phyloP scores from a whole-genome alignment of 129 eudicot genomes.

The Helianthus tuberosus region DNA sequence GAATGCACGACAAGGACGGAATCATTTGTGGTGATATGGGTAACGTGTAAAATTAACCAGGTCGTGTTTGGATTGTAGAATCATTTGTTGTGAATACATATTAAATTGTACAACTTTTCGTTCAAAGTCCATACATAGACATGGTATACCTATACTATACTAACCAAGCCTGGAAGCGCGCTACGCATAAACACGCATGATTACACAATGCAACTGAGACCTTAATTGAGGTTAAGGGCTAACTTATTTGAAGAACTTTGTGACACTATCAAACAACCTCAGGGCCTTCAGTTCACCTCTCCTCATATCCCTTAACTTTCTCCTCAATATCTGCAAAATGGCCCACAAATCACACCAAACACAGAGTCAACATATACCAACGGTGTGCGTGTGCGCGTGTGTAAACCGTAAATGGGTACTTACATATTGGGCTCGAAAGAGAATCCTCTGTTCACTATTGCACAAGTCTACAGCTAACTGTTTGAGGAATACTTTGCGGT shows the following conservation, averaged over 20 bases:
- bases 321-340: slow-evolving; percentile 71
- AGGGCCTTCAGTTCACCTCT: slow-evolving; percentile 89
- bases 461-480: slow-evolving; percentile 94
- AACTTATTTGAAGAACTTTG: slow-evolving; percentile 67
- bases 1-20: no score
- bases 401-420: slow-evolving; percentile 11
- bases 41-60: no score
- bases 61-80: no score
- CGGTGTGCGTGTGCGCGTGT: background rate
- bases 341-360: slow-evolving; percentile 8
- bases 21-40: no score
- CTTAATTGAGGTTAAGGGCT: background rate
- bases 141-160: no score
- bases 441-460: slow-evolving; percentile 79
- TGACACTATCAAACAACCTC: slow-evolving; percentile 66
- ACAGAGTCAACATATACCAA: background rate
- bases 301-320: slow-evolving; percentile 87
- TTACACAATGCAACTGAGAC: slow-evolving; percentile 7
- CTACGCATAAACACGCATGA: background rate
- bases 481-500: slow-evolving; percentile 78
- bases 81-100: no score
- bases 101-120: no score
- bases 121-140: no score
- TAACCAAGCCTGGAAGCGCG: no score
- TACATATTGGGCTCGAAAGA: slow-evolving; percentile 91